Evolutionary conservation across 139 green algal genomes (phyloP), one percentile per base, ranked within the genome.

Genomic region (Coelastrella sp.): DNA sequence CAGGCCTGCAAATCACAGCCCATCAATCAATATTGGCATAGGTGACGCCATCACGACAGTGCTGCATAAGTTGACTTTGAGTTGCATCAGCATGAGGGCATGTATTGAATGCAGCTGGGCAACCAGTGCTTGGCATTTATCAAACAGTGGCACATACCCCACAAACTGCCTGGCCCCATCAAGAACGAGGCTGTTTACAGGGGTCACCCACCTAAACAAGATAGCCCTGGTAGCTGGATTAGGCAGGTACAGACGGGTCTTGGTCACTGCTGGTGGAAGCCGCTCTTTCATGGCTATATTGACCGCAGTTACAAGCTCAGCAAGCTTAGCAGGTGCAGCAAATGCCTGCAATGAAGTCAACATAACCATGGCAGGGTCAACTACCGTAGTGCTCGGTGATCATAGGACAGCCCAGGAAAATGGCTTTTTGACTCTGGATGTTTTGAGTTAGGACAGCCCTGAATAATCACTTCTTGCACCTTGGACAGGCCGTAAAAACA

Each of bases 191-290:
- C 11, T 19, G 17, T 58, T 22, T 22, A 22, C 19, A 14, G 12
- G 27, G 20, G 94, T 94, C 20, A 35, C 20, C 9, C 22, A 68
- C 82, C 68, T 61, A 87, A 99, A 96, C 85, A 99, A 93, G 72
- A 98, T 97, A 68, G 91, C 92, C 58, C 95, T 95, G 12, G 97
- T 99, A 86, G 89, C 87, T 17, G 94, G 89, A 82, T 96, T 96
- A 65, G 93, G 90, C 60, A 99, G 92, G 93, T 99, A 99, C 11
- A 98, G 90, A 63, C 91, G 91, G 95, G 99, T 96, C 75, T 95
- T 95, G 25, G 65, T 59, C 6, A 97, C 94, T 0, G 95, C 93
- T 8, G 90, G 80, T 0, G 96, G 96, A 84, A 99, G 93, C 14
- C 90, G 25, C 6, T 65, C 85, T 15, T 82, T 72, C 88, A 99